Base-by-base conservation (phyloP, 2,329 filamentous ascomycete genomes). In the Penicillium freii region DNA sequence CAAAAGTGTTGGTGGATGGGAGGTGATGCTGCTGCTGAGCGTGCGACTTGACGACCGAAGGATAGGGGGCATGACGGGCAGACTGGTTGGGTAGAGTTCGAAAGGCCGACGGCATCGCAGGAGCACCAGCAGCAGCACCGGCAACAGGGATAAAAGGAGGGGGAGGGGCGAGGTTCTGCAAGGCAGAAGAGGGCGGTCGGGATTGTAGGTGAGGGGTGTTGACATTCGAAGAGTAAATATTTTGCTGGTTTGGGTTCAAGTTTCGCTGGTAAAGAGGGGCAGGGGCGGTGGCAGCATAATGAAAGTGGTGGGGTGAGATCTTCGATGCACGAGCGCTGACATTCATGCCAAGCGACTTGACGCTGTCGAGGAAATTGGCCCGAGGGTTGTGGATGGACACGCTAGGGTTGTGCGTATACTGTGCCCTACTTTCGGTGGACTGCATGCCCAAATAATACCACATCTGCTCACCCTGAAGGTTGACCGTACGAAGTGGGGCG, bases 341-440 rank as follows among this genome's bases (percentile, higher is more conserved):
- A 59, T 58, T 58, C 62, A 71, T 68, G 68, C 71, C 70, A 68
- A 72, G 68, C 56, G 71, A 72, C 69, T 75, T 76, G 60, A 80
- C 75, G 63, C 72, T 75, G 62, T 80, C 77, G 54, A 81, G 72
- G 73, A 81, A 81, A 73, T 80, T 80, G 59, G 78, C 75, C 60
- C 75, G 72, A 61, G 75, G 74, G 67, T 81, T 80, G 73, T 80
- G 76, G 61, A 76, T 65, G 58, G 67, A 63, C 57, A 79, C 80
- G 57, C 75, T 77, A 43, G 83, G 84, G 75, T 96, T 87, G 67
- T 94, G 90, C 5, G 92, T 96, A 75, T 94, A 99, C 72, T 95
- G 91, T 27, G 92, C 88, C 73, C 88, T 92, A 53, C 91, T 89
- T 69, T 97, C 93, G 7, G 93, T 97, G 23, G 93, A 97, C 21